These are phyloP conservation scores for Leishmania major DNA, from an alignment of 208 protist genomes.

Conservation along the genomic window DNA sequence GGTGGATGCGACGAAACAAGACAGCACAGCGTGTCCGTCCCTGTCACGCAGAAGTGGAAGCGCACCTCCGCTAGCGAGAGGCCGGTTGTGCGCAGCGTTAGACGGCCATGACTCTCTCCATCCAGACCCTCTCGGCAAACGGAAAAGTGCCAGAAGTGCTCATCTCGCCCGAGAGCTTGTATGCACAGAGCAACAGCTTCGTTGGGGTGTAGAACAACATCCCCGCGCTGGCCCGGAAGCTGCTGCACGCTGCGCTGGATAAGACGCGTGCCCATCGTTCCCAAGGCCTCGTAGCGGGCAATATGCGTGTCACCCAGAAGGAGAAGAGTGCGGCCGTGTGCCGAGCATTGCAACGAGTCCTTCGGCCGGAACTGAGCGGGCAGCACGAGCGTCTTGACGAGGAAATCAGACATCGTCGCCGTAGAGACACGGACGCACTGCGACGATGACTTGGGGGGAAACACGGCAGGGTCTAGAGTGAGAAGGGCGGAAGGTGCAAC, in stretches of 20 bases:
- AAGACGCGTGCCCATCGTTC: conserved; percentile 32
- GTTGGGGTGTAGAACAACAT: conserved; percentile 13
- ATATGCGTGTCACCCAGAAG: conserved; percentile 17
- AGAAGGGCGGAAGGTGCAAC: conserved; percentile 11
- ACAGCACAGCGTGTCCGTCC: conserved; percentile 19
- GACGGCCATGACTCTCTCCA: not conserved
- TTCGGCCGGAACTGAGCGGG: conserved; percentile 16
- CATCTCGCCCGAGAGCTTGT: conserved; percentile 21
- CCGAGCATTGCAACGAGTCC: conserved; percentile 16
- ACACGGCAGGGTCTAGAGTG: not conserved
- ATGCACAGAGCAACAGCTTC: conserved; percentile 4
- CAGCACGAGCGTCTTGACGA: conserved; percentile 22
- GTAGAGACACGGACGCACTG: conserved; percentile 13
- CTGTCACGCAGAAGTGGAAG: conserved; percentile 27
- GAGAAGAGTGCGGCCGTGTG: conserved; percentile 5
- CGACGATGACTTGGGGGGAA: conserved; percentile 1
- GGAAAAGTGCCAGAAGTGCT: conserved; percentile 29
- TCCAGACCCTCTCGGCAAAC: not conserved
- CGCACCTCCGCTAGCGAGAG: conserved; percentile 29
- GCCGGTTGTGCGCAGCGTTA: conserved; percentile 13
- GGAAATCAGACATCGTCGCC: conserved; percentile 23
- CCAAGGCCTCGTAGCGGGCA: conserved; percentile 28
- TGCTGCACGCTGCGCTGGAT: conserved; percentile 17
- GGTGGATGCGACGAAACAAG: conserved; percentile 33
- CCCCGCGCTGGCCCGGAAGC: conserved; percentile 17